Evolutionary conservation across 2,329 filamentous ascomycete species (phyloP), one percentile per base, ranked within the genome.

Genomic region (Exophiala lecanii-corni): DNA sequence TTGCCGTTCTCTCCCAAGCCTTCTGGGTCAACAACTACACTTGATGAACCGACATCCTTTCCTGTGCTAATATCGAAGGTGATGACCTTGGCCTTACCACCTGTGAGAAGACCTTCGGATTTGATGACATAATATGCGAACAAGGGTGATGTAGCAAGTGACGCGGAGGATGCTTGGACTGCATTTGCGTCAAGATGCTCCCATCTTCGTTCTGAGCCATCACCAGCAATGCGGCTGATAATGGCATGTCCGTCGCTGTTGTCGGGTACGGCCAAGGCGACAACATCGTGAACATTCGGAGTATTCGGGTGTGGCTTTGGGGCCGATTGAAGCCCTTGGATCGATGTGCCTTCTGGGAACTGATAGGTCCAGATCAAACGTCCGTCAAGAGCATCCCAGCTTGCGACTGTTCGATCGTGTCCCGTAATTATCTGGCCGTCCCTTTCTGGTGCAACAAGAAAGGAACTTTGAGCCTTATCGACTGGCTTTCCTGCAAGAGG

Each of bases 341-440:
- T 57, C 31, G 62, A 57, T 13, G 58, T 45, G 15, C 57, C 65
- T 33, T 64, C 83, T 5, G 63, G 60, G 44, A 87, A 79, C 36
- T 73, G 69, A 31, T 74, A 73, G 45, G 79, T 78, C 88, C 92
- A 98, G 26, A 80, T 72, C 51, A 86, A 77, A 57, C 84, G 81
- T 19, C 92, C 92, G 56, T 83, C 86, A 36, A 84, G 72, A 25
- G 88, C 87, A 66, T 87, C 84, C 89, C 89, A 97, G 10, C 84
- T 78, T 41, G 84, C 78, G 19, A 96, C 79, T 36, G 77, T 75
- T 50, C 73, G 72, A 12, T 83, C 87, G 26, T 81, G 68, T 1
- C 84, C 89, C 54, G 84, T 84, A 26, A 89, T 76, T 13, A 97
- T 70, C 61, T 82, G 84, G 55, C 84, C 81, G 61, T 91, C 84